Percentiles rank a stretch among this genome's conserved stretches.
phyloP scores from a whole-genome alignment of 768 basidiomycete species.

The Lentinula lateritia region DNA sequence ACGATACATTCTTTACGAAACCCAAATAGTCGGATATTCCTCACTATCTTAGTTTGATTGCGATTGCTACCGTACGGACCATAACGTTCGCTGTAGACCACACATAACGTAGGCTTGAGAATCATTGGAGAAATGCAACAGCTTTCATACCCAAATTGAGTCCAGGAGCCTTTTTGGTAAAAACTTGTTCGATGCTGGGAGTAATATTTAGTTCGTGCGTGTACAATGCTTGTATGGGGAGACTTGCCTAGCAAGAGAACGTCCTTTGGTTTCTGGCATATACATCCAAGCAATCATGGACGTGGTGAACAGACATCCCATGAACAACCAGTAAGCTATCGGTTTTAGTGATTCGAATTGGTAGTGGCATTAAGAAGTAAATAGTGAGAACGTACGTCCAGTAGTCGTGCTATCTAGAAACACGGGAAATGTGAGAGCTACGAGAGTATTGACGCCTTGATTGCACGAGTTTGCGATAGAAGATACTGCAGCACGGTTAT shows the following conservation, averaged over 20 bases:
- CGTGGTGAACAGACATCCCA: background rate
- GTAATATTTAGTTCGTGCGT: too few relatives aligned
- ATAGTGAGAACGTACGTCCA: background rate
- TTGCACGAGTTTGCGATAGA: slow-evolving; percentile 3
- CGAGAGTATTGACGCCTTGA: background rate
- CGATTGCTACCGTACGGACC: too few relatives aligned
- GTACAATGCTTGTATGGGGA: background rate
- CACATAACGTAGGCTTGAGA: too few relatives aligned
- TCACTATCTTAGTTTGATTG: too few relatives aligned
- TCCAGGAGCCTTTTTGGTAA: background rate
- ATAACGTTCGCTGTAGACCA: too few relatives aligned
- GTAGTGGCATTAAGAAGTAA: background rate
- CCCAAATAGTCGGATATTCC: too few relatives aligned
- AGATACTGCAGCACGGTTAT: background rate
- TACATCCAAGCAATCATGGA: background rate
- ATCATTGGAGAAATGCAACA: background rate
- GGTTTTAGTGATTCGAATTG: background rate
- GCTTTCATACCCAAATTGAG: background rate
- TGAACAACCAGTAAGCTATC: background rate
- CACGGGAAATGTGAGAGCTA: background rate
- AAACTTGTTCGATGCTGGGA: background rate
- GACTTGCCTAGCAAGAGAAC: background rate
- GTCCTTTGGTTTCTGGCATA: background rate
- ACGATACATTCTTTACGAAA: too few relatives aligned
- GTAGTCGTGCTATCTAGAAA: background rate